Percentiles rank a stretch among this genome's conserved stretches.
These are phyloP conservation scores for Elongisporangium anandrum DNA, from an alignment of 352 stramenopile genomes.

Conservation along the genomic window DNA sequence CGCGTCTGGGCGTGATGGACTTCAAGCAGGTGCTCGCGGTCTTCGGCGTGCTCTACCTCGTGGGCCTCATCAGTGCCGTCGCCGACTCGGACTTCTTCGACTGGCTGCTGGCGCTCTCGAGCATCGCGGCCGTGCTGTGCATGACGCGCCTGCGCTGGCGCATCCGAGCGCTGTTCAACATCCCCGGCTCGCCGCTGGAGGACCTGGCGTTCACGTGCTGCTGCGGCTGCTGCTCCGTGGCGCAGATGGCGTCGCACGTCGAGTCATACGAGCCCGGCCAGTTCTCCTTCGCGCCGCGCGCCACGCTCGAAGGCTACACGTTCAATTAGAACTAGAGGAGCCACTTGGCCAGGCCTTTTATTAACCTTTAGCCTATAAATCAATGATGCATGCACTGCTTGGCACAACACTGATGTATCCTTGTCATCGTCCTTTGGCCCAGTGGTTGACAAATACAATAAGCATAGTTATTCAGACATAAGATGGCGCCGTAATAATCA, in stretches of 20 bases:
- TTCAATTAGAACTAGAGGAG: slow-evolving; percentile 25
- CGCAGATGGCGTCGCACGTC: slow-evolving; percentile 77
- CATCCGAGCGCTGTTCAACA: slow-evolving; percentile 55
- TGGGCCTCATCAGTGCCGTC: slow-evolving; percentile 31
- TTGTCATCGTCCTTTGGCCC: too few relatives aligned
- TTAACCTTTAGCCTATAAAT: background rate
- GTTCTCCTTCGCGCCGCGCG: slow-evolving; percentile 52
- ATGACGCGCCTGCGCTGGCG: slow-evolving; percentile 49
- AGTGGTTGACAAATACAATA: too few relatives aligned
- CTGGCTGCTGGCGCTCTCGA: slow-evolving; percentile 36
- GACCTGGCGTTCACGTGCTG: slow-evolving; percentile 42
- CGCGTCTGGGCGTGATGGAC: slow-evolving; percentile 48
- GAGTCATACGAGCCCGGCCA: slow-evolving; percentile 69
- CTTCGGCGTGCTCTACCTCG: slow-evolving; percentile 47
- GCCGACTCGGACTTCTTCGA: slow-evolving; percentile 37
- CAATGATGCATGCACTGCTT: background rate
- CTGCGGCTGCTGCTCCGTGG: slow-evolving; percentile 73
- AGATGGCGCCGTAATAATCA: too few relatives aligned
- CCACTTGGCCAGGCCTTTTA: background rate
- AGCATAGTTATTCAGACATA: too few relatives aligned
- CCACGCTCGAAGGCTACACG: slow-evolving; percentile 64
- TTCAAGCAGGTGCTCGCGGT: slow-evolving; percentile 51
- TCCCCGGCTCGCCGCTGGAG: slow-evolving; percentile 52
- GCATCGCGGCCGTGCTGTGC: slow-evolving; percentile 32
- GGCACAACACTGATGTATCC: too few relatives aligned